A percentile compares a stretch with the other conserved stretches of the same genome.
These are phyloP conservation scores for Suillus lakei DNA, from an alignment of 768 basidiomycete species.

Conservation along the genomic window DNA sequence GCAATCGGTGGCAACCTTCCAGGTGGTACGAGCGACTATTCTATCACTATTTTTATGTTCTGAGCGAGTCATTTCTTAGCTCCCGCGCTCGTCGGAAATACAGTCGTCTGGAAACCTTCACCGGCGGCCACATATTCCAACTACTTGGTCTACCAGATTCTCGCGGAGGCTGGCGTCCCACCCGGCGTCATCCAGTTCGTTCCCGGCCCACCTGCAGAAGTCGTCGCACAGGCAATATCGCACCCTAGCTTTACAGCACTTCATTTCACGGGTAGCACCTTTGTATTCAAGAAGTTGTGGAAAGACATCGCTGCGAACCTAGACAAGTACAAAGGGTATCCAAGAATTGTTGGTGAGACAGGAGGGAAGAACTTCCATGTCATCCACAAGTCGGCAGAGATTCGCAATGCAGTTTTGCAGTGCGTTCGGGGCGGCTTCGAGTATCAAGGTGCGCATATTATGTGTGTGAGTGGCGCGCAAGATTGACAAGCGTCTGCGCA, in stretches of 20 bases:
- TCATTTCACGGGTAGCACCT: conserved; percentile 96
- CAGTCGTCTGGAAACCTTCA: conserved; percentile 96
- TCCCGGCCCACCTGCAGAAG: conserved; percentile 84
- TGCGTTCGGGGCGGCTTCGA: conserved; percentile 90
- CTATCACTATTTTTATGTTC: background rate
- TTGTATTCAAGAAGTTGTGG: conserved; percentile 95
- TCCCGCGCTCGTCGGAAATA: conserved; percentile 94
- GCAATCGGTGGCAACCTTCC: conserved; percentile 97
- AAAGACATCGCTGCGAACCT: conserved; percentile 91
- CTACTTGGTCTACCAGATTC: conserved; percentile 89
- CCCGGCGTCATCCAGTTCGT: conserved; percentile 97
- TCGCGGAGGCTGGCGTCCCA: conserved; percentile 93
- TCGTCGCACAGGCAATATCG: conserved; percentile 83
- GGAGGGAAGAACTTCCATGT: conserved; percentile 99
- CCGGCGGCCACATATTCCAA: conserved; percentile 95
- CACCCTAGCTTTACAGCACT: conserved; percentile 84
- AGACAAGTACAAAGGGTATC: conserved; percentile 87
- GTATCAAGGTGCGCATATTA: conserved; percentile 73
- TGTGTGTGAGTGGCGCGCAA: background rate
- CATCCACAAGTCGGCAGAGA: conserved; percentile 85
- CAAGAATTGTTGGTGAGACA: conserved; percentile 96
- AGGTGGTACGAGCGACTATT: conserved; percentile 47
- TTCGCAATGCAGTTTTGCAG: conserved; percentile 90
- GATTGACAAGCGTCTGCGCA: conserved; percentile 26
- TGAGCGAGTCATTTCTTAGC: conserved; percentile 41